A percentile compares a stretch with the other conserved stretches of the same genome.
phyloP scores from a whole-genome alignment of 176 grass and related monocot genomes.

The Carex scoparia region DNA sequence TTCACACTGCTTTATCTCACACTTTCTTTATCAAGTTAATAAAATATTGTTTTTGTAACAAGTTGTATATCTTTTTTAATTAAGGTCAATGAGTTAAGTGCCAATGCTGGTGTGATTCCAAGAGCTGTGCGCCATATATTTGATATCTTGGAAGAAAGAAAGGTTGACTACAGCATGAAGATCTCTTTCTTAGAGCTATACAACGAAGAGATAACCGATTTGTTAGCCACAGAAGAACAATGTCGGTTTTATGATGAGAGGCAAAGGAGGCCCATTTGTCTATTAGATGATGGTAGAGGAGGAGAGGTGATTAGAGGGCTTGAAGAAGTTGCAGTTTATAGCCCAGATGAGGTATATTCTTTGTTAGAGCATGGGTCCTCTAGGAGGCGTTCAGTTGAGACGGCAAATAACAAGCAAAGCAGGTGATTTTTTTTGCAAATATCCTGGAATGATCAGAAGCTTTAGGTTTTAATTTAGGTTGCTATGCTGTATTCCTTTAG shows the following conservation, averaged over 20 bases:
- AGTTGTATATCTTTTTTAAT: neutral
- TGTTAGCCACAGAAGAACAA: constrained; percentile 66
- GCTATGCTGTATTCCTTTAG: neutral
- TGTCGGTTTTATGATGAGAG: constrained; percentile 54
- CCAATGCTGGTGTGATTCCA: constrained; percentile 78
- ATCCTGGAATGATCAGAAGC: constrained; percentile 11
- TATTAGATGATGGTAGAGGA: constrained; percentile 89
- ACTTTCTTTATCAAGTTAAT: neutral
- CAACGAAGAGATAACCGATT: constrained; percentile 81
- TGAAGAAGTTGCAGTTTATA: constrained; percentile 72
- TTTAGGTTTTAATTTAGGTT: neutral
- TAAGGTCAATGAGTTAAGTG: constrained; percentile 43
- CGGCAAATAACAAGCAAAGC: constrained; percentile 83
- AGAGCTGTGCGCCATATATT: constrained; percentile 81
- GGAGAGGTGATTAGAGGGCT: constrained; percentile 76
- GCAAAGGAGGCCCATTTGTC: constrained; percentile 51
- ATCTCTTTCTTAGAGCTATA: constrained; percentile 84
- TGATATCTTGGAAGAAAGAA: constrained; percentile 47
- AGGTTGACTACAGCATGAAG: constrained; percentile 74
- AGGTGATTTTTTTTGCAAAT: constrained; percentile 41
- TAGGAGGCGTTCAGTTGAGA: constrained; percentile 76
- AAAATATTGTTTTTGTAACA: neutral
- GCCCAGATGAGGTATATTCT: constrained; percentile 57
- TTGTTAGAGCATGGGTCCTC: constrained; percentile 61
- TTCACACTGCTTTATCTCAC: neutral